Evolutionary conservation across 345 rosid genomes (phyloP), one percentile per base, ranked within the genome.

Genomic region (Populus euphratica): DNA sequence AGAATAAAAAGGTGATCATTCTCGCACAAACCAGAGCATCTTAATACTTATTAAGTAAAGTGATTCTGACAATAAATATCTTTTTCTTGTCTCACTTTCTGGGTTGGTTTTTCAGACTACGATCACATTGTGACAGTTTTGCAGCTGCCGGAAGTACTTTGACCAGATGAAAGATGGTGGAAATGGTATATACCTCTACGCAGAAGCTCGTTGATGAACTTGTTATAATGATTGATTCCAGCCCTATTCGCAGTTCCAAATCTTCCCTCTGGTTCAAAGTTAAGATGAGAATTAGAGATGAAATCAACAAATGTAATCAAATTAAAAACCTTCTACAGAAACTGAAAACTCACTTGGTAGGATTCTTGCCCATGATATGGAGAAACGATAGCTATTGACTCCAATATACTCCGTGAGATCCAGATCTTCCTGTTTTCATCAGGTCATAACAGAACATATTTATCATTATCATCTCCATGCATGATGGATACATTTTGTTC

Each of bases 311-410:
- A 44, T 44, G 50, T 10, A 65, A 16, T 6, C 21, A 74, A n/a
- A 61, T 8, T 18, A 4, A 33, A 21, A 56, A 50, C 18, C 9
- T 59, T 17, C 38, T 17, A 23, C 52, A 33, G 77, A 50, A 76
- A 10, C 27, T 25, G 38, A 64, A 25, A 67, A 64, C 92, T 85
- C 79, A 94, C 98, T 83, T 5, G 98, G 93, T 78, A 94, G 85
- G 73, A 92, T 65, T 84, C 97, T 83, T 9, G 97, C 88, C 98
- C 96, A 91, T 50, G 98, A 91, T 71, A 91, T 89, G 18, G 96
- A 92, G 81, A 94, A 90, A 27, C 94, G 84, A 61, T 90, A 92
- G 85, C 92, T 89, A 73, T 88, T 83, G 68, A 86, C 89, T 44
- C 95, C 94, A 33, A 92, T 84, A 36, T 72, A 68, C 12, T 76